phyloP scores from a whole-genome alignment of 78 protist genomes.

The slime mould (Dictyostelium discoideum) region dicty_2.7 NC_007090.3:3807001-3807500 shows the following conservation, averaged over 20 bases:
- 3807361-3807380: slow-evolving; percentile 47
- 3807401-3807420: slow-evolving; percentile 52
- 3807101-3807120: slow-evolving; percentile 30
- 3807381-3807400: slow-evolving; percentile 33
- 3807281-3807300: slow-evolving; percentile 66
- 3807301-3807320: slow-evolving; percentile 7
- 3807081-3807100: slow-evolving; percentile 16
- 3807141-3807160: neutral
- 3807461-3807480: slow-evolving; percentile 66
- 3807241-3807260: slow-evolving; percentile 78
- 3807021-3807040: neutral
- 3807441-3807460: slow-evolving; percentile 55
- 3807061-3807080: slow-evolving; percentile 30
- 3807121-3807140: slow-evolving; percentile 1
- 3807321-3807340: slow-evolving; percentile 65
- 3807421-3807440: slow-evolving; percentile 40
- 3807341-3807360: slow-evolving; percentile 60
- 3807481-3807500: slow-evolving; percentile 32
- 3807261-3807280: slow-evolving; percentile 79
- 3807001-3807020: neutral
- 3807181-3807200: slow-evolving; percentile 17
- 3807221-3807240: slow-evolving; percentile 79
- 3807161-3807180: neutral
- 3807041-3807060: neutral
- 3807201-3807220: slow-evolving; percentile 28